A percentile compares a stretch with the other conserved stretches of the same genome.
These are phyloP conservation scores for Isabelozyma rhagii DNA, from an alignment of 805 yeast genomes.

Conservation along the genomic window DNA sequence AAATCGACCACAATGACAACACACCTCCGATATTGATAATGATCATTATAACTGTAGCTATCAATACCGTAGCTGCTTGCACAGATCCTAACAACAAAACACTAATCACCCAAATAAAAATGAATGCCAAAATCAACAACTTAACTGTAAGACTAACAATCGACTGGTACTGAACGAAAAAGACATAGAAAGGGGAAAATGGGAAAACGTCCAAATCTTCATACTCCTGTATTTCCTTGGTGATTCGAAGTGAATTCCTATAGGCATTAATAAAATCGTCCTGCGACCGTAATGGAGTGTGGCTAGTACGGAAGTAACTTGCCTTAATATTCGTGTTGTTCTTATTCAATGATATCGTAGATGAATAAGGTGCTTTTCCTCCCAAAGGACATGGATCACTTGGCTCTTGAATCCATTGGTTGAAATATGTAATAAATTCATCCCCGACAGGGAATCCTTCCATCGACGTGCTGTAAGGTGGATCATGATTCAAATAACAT, in stretches of 20 bases:
- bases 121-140: slow-evolving; percentile 51
- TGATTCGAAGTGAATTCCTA: slow-evolving; percentile 64
- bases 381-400: slow-evolving; percentile 94
- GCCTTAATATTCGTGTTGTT: slow-evolving; percentile 42
- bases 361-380: slow-evolving; percentile 88
- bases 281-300: slow-evolving; percentile 76
- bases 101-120: slow-evolving; percentile 51
- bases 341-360: slow-evolving; percentile 47
- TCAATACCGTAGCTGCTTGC: slow-evolving; percentile 54
- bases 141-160: slow-evolving; percentile 57
- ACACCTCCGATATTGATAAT: slow-evolving; percentile 74
- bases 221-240: slow-evolving; percentile 47
- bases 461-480: slow-evolving; percentile 71
- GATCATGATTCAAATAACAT: slow-evolving; percentile 60
- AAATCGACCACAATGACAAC: slow-evolving; percentile 70
- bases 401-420: slow-evolving; percentile 79
- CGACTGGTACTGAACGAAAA: slow-evolving; percentile 81
- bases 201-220: slow-evolving; percentile 67
- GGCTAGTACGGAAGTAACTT: slow-evolving; percentile 77
- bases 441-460: slow-evolving; percentile 73
- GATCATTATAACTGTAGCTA: slow-evolving; percentile 59
- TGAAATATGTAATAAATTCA: slow-evolving; percentile 68
- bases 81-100: slow-evolving; percentile 64
- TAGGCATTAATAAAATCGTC: slow-evolving; percentile 80
- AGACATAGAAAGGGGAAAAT: slow-evolving; percentile 89